phyloP scores from a whole-genome alignment of 73 alveolate species.

The Blepharisma japonicum region DNA sequence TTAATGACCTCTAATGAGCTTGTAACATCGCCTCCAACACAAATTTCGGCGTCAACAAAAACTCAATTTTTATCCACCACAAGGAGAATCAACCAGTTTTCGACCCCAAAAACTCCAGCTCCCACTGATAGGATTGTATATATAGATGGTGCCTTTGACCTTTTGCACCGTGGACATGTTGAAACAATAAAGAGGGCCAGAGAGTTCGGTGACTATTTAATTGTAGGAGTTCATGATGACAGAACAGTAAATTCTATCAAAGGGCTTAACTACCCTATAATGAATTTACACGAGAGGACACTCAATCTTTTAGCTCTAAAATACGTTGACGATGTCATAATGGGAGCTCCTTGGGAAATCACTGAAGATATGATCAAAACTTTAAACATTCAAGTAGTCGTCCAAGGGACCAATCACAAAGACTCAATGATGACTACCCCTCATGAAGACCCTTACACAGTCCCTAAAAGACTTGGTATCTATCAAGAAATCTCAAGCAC shows the following conservation, averaged over 20 bases:
- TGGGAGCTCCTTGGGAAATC: constrained; percentile 94
- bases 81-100: constrained; percentile 88
- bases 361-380: constrained; percentile 83
- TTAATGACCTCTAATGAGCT: constrained; percentile 75
- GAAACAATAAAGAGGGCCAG: constrained; percentile 91
- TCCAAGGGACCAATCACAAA: constrained; percentile 63
- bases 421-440: constrained; percentile 28
- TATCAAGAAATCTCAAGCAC: constrained; percentile 55
- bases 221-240: constrained; percentile 96
- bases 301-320: constrained; percentile 85
- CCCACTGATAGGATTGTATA: constrained; percentile 89
- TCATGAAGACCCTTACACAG: constrained; percentile 73
- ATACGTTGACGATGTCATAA: constrained; percentile 94
- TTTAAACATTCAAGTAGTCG: constrained; percentile 78
- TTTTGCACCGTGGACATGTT: constrained; percentile 88
- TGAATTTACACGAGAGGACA: constrained; percentile 92
- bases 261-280: constrained; percentile 89
- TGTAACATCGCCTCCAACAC: constrained; percentile 47
- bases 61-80: constrained; percentile 88
- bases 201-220: constrained; percentile 90
- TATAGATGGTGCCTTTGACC: constrained; percentile 95
- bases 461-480: constrained; percentile 78
- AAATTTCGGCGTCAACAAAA: constrained; percentile 34
- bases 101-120: constrained; percentile 81
- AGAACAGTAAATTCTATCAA: constrained; percentile 69